phyloP scores from a whole-genome alignment of 2,329 filamentous ascomycete species.

The Didymella keratinophila region DNA sequence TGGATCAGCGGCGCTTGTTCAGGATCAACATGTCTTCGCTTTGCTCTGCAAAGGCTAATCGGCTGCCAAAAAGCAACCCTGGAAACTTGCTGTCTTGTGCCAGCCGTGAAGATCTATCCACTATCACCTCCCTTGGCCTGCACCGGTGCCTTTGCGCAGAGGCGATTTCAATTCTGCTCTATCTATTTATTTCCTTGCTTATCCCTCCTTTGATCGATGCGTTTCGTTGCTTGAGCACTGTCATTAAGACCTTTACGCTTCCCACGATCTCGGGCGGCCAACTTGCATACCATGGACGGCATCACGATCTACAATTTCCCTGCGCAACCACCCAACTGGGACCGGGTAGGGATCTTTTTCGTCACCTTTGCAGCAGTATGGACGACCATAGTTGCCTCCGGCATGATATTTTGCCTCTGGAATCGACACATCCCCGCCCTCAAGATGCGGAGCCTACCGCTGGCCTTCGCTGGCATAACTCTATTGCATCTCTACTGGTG shows the following conservation, averaged over 20 bases:
- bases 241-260: neutral
- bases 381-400: slow-evolving; percentile 25
- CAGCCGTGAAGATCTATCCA: neutral
- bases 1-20: slow-evolving; percentile 6
- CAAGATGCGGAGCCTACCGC: slow-evolving; percentile 23
- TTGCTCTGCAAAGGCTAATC: slow-evolving; percentile 3
- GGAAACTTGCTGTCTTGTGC: neutral
- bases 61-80: neutral
- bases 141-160: slow-evolving; percentile 1
- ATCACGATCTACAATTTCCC: slow-evolving; percentile 30
- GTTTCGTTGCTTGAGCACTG: neutral
- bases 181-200: neutral
- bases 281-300: slow-evolving; percentile 11
- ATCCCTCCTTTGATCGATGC: neutral
- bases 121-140: neutral
- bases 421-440: slow-evolving; percentile 28
- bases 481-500: slow-evolving; percentile 32
- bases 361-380: slow-evolving; percentile 25
- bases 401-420: slow-evolving; percentile 27
- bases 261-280: neutral
- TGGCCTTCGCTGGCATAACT: slow-evolving; percentile 25
- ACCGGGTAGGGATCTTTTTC: slow-evolving; percentile 27
- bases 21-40: slow-evolving; percentile 3
- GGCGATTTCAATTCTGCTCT: slow-evolving; percentile 1
- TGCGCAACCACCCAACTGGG: slow-evolving; percentile 22